Evolutionary conservation across 2,329 filamentous ascomycete genomes (phyloP).

Genomic region (Didymella lethalis): DNA sequence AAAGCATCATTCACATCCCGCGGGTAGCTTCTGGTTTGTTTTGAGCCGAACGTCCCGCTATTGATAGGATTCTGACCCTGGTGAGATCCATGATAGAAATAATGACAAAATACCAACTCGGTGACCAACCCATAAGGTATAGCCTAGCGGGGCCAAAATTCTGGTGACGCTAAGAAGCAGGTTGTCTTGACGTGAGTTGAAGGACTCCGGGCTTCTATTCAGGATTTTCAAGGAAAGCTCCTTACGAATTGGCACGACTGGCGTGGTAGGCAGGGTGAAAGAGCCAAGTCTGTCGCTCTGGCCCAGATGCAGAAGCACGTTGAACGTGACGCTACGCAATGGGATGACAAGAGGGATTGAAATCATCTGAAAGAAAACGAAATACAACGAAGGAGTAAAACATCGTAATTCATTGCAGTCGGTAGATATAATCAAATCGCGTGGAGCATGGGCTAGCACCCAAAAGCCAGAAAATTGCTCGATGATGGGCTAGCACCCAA

Average conservation of each 20-base stretch:
- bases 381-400: background rate
- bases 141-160: background rate
- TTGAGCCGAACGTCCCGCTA: background rate
- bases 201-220: background rate
- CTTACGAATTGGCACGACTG: background rate
- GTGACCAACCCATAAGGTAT: too few species aligned
- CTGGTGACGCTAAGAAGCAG: background rate
- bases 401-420: background rate
- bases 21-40: background rate
- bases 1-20: background rate
- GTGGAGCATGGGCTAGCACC: background rate
- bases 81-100: background rate
- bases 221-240: background rate
- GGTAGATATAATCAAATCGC: background rate
- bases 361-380: too few species aligned
- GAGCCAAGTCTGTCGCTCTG: constrained; percentile 2
- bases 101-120: background rate
- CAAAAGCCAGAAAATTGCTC: background rate
- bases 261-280: constrained; percentile 3
- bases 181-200: background rate
- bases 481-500: background rate
- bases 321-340: background rate
- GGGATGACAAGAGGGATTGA: background rate
- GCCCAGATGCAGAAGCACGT: background rate
- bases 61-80: background rate